Percentiles rank a stretch among this genome's conserved stretches.
Evolutionary conservation across 345 rosid genomes (phyloP).

Genomic region (Dovyalis caffra): DNA sequence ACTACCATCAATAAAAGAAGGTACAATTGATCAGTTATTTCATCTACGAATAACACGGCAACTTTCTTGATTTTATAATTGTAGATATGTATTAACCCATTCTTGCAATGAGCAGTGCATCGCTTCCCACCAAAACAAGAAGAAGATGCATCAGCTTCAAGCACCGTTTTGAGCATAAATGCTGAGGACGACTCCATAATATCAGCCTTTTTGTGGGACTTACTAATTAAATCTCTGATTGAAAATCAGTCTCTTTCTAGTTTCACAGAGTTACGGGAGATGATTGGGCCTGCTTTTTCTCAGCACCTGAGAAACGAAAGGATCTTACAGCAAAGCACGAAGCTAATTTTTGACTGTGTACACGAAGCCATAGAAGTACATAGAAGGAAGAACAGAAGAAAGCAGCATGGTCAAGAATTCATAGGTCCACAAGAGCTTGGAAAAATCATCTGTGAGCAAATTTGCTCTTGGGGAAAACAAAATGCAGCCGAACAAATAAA

Average conservation of each 20-base stretch:
- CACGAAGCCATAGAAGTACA: constrained; percentile 1
- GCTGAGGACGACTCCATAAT: constrained; percentile 6
- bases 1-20: constrained; percentile 13
- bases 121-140: neutral
- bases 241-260: constrained; percentile 19
- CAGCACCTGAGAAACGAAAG: constrained; percentile 10
- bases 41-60: neutral
- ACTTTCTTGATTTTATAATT: neutral
- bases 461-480: constrained; percentile 17
- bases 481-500: constrained; percentile 2
- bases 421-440: constrained; percentile 17
- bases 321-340: constrained; percentile 19
- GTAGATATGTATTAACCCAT: neutral
- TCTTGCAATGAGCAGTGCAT: neutral
- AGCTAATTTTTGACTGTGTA: constrained; percentile 10
- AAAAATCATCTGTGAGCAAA: constrained; percentile 18
- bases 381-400: neutral
- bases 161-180: neutral
- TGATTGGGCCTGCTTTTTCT: constrained; percentile 2
- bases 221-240: constrained; percentile 11
- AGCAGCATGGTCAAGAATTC: constrained; percentile 9
- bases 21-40: constrained; percentile 1
- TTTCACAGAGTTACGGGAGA: constrained; percentile 16
- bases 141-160: constrained; percentile 19
- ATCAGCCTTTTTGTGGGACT: constrained; percentile 18